Conservation (phyloP, 2,329 filamentous ascomycete species). For the Tetracladium maxilliforme region DNA sequence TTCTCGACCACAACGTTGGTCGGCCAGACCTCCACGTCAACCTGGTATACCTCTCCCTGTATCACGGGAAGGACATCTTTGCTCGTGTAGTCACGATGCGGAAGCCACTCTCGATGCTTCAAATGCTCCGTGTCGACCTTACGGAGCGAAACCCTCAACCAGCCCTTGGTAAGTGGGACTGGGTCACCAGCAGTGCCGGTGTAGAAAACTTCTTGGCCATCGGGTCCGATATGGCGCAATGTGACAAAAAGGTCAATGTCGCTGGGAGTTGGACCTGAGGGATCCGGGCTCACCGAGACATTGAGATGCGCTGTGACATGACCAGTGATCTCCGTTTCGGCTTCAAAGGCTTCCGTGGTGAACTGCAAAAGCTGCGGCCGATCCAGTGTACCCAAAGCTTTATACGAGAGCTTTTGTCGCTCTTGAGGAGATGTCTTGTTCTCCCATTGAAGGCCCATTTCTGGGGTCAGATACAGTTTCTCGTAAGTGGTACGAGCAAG, state of each 20-base stretch:
- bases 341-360: conserved; percentile 36
- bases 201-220: conserved; percentile 43
- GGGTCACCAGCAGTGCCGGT: conserved; percentile 52
- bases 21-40: conserved; percentile 51
- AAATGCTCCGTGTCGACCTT: conserved; percentile 34
- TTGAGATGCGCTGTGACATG: conserved; percentile 50
- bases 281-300: conserved; percentile 44
- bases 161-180: conserved; percentile 47
- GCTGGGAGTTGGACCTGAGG: conserved; percentile 9
- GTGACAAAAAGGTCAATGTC: conserved; percentile 54
- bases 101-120: conserved; percentile 36
- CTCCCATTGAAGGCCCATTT: conserved; percentile 19
- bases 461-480: conserved; percentile 40
- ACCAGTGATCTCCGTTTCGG: conserved; percentile 55
- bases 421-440: conserved; percentile 11
- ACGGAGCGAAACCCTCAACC: conserved; percentile 42
- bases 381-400: conserved; percentile 40
- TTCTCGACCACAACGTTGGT: conserved; percentile 41
- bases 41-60: conserved; percentile 38
- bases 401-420: conserved; percentile 34
- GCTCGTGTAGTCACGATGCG: conserved; percentile 41
- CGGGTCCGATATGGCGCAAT: conserved; percentile 37
- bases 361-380: conserved; percentile 41
- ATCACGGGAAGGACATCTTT: conserved; percentile 39
- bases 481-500: conserved; percentile 50